Percentiles rank a stretch among this genome's conserved stretches.
phyloP scores from a whole-genome alignment of 352 stramenopile species.

The Globisporangium takayamanum region DNA sequence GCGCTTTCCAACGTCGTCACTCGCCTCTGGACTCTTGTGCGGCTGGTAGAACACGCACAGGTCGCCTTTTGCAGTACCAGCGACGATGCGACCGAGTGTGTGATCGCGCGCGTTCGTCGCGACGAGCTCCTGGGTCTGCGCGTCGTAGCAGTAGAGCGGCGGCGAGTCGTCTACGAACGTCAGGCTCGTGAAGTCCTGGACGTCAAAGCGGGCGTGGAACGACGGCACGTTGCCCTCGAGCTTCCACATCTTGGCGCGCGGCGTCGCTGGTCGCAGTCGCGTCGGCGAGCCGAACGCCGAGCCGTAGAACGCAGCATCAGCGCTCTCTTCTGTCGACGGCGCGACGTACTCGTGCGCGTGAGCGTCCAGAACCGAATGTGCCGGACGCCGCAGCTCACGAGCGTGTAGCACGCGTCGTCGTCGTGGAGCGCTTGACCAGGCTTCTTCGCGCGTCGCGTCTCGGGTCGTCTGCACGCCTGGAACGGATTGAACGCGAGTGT shows the following conservation, averaged over 20 bases:
- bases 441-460: conserved; percentile 38
- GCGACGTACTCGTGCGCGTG: conserved; percentile 46
- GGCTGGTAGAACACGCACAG: conserved; percentile 67
- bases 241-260: conserved; percentile 62
- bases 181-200: conserved; percentile 66
- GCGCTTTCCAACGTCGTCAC: neutral
- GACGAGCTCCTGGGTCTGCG: conserved; percentile 34
- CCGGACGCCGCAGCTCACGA: conserved; percentile 63
- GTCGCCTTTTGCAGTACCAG: conserved; percentile 56
- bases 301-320: conserved; percentile 52
- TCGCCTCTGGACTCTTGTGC: conserved; percentile 26
- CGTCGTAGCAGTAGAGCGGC: conserved; percentile 51
- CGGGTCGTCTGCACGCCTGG: conserved; percentile 54
- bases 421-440: conserved; percentile 61
- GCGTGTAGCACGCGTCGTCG: conserved; percentile 61
- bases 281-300: conserved; percentile 52
- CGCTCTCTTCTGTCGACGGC: conserved; percentile 34
- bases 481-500: conserved; percentile 65
- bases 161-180: conserved; percentile 67
- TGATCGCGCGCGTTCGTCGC: conserved; percentile 41
- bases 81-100: conserved; percentile 50
- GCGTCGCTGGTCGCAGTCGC: conserved; percentile 39
- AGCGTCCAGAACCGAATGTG: conserved; percentile 77
- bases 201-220: conserved; percentile 55
- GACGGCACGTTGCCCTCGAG: conserved; percentile 68